Conservation (phyloP, 208 protist genomes). For the Trypanosoma mega region DNA sequence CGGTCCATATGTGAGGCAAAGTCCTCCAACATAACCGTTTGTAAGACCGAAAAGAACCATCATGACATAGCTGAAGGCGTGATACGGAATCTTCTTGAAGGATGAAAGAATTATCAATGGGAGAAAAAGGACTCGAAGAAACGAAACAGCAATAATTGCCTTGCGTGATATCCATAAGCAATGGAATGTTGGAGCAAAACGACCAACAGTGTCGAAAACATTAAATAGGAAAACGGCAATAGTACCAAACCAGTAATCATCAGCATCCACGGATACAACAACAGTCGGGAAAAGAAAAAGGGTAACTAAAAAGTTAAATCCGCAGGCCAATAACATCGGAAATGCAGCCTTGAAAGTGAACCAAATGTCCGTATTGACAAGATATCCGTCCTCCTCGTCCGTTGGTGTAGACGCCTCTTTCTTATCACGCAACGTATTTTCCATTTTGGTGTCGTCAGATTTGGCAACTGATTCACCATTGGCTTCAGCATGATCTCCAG, state of each 20-base stretch:
- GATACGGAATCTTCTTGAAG: conserved; percentile 54
- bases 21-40: conserved; percentile 51
- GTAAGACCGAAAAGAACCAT: conserved; percentile 52
- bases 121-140: conserved; percentile 48
- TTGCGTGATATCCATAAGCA: conserved; percentile 42
- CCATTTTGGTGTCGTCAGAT: too few relatives aligned
- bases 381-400: background rate
- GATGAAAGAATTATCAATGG: conserved; percentile 55
- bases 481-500: too few relatives aligned
- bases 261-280: conserved; percentile 34
- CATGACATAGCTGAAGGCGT: conserved; percentile 47
- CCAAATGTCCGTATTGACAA: conserved; percentile 7
- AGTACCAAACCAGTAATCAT: conserved; percentile 58
- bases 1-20: conserved; percentile 55
- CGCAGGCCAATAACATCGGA: conserved; percentile 40
- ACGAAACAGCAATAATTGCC: conserved; percentile 36
- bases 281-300: conserved; percentile 63
- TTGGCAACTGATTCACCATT: too few relatives aligned
- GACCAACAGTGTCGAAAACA: conserved; percentile 44
- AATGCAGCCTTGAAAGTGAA: conserved; percentile 24
- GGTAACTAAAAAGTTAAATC: conserved; percentile 53
- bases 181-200: conserved; percentile 42
- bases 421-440: too few relatives aligned
- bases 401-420: too few relatives aligned
- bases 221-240: conserved; percentile 66